Evolutionary conservation across 2,329 filamentous ascomycete genomes (phyloP).

Genomic region (Pseudogymnoascus verrucosus): DNA sequence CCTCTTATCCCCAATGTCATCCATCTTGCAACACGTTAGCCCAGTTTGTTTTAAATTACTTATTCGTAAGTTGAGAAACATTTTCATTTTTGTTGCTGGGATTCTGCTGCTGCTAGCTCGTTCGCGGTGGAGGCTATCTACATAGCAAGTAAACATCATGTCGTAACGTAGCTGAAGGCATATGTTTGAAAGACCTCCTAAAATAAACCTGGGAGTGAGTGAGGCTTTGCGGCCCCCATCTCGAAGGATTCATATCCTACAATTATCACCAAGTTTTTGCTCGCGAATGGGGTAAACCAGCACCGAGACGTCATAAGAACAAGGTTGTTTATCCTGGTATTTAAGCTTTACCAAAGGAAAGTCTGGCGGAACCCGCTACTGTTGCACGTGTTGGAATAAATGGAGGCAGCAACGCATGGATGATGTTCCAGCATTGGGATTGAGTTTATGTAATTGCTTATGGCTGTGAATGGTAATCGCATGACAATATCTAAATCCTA

Average conservation of each 20-base stretch:
- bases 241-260: neutral
- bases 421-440: neutral
- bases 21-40: neutral
- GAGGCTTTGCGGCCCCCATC: neutral
- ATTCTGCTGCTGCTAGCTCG: neutral
- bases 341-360: constrained; percentile 1
- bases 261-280: neutral
- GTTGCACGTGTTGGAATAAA: neutral
- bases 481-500: neutral
- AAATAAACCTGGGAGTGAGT: neutral
- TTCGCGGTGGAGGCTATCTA: neutral
- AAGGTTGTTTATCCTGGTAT: neutral
- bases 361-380: neutral
- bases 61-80: neutral
- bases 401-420: neutral
- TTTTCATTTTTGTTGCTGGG: neutral
- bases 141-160: neutral
- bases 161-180: neutral
- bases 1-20: neutral
- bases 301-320: neutral
- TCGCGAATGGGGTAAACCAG: neutral
- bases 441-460: neutral
- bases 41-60: neutral
- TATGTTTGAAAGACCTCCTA: neutral
- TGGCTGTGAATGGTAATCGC: neutral